A percentile compares a stretch with the other conserved stretches of the same genome.
These are phyloP conservation scores for Amyloporia xantha DNA, from an alignment of 768 basidiomycete species.

Conservation along the genomic window DNA sequence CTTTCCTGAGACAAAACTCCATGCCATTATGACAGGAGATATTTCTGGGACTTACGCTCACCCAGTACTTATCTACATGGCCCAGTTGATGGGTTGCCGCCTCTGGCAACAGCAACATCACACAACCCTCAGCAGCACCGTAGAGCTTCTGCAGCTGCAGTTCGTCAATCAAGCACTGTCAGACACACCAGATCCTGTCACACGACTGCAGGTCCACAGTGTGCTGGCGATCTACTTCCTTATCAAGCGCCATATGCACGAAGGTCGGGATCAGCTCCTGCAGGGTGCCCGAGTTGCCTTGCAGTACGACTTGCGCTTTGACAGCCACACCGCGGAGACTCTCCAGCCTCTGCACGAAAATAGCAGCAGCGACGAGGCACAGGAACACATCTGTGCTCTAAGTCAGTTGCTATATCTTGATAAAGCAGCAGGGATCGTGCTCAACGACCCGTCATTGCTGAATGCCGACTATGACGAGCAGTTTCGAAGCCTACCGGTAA, in stretches of 20 bases:
- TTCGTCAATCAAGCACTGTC: slow-evolving; percentile 6
- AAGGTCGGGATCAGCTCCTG: slow-evolving; percentile 15
- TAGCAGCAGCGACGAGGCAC: slow-evolving; percentile 8
- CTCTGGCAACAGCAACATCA: slow-evolving; percentile 17
- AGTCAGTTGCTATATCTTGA: slow-evolving; percentile 21
- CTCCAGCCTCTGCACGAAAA: slow-evolving; percentile 2
- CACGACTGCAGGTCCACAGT: slow-evolving; percentile 17
- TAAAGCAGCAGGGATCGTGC: slow-evolving; percentile 15
- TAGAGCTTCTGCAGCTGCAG: slow-evolving; percentile 13
- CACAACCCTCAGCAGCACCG: not conserved
- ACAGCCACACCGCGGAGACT: slow-evolving; percentile 5
- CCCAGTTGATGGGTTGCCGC: slow-evolving; percentile 19
- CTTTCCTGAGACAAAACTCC: slow-evolving; percentile 14
- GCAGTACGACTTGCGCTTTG: slow-evolving; percentile 10
- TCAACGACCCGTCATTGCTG: slow-evolving; percentile 11
- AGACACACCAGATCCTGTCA: slow-evolving; percentile 11
- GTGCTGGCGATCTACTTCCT: slow-evolving; percentile 18
- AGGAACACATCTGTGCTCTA: slow-evolving; percentile 17
- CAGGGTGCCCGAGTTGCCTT: slow-evolving; percentile 11
- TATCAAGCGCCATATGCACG: slow-evolving; percentile 13
- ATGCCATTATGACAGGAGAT: slow-evolving; percentile 20
- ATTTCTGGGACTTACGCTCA: slow-evolving; percentile 17
- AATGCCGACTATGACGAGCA: slow-evolving; percentile 14
- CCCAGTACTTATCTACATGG: slow-evolving; percentile 18
- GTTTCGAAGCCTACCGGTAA: slow-evolving; percentile 13